phyloP scores from a whole-genome alignment of 2,329 filamentous ascomycete genomes.

The Fusarium penzigii region DNA sequence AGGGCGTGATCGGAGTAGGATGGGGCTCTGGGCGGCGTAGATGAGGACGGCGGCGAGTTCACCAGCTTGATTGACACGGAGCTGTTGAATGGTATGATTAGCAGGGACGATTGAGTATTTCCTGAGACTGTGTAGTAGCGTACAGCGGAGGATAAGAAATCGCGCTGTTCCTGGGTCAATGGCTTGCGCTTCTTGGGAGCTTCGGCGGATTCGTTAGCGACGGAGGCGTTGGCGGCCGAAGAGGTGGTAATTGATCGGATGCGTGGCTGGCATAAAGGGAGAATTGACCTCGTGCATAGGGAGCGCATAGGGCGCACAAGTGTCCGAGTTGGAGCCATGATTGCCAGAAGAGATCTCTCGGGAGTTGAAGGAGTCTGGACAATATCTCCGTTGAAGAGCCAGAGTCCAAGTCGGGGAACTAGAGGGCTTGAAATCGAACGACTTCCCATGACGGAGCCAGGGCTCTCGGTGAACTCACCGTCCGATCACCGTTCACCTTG shows the following conservation, averaged over 20 bases:
- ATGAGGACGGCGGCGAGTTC: conserved; percentile 96
- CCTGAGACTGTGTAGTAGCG: conserved; percentile 22
- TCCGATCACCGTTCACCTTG: conserved; percentile 10
- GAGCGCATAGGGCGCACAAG: conserved; percentile 16
- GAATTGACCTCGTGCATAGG: conserved; percentile 15
- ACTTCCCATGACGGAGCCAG: conserved; percentile 20
- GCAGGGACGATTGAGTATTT: background rate
- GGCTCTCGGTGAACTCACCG: conserved; percentile 17
- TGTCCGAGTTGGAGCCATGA: conserved; percentile 22
- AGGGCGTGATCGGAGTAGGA: conserved; percentile 77
- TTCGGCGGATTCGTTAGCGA: conserved; percentile 22
- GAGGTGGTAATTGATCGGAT: conserved; percentile 25
- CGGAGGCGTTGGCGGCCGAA: conserved; percentile 16
- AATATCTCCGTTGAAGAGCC: background rate
- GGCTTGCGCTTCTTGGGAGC: conserved; percentile 51
- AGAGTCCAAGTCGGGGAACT: background rate
- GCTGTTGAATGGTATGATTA: conserved; percentile 41
- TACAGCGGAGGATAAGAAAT: conserved; percentile 75
- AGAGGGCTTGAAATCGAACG: conserved; percentile 23
- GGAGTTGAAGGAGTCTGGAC: background rate
- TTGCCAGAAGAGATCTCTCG: background rate
- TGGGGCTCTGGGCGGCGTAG: conserved; percentile 84
- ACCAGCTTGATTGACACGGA: conserved; percentile 96
- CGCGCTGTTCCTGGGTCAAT: conserved; percentile 68
- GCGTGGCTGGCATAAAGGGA: conserved; percentile 14